Evolutionary conservation across 164 flowering plant genomes (phyloP).

Genomic region (Litsea cubeba): DNA sequence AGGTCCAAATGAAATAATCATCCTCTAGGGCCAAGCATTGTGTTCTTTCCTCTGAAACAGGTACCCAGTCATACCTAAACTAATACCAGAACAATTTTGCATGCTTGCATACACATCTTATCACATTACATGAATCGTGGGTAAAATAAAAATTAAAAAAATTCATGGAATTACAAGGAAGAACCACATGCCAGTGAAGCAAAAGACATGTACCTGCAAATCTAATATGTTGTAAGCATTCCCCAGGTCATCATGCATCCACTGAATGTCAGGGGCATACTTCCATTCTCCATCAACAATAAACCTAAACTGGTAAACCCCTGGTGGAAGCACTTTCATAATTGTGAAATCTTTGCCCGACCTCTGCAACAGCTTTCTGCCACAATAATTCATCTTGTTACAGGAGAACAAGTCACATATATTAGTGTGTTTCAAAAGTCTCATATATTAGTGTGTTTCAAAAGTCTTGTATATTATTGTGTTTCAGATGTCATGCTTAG

Average conservation of each 20-base stretch:
- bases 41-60: too few relatives aligned
- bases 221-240: slow-evolving; percentile 67
- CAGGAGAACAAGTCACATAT: background rate
- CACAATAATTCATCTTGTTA: background rate
- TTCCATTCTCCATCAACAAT: slow-evolving; percentile 81
- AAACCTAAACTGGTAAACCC: slow-evolving; percentile 80
- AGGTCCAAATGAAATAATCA: too few relatives aligned
- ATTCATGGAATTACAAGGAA: background rate
- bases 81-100: too few relatives aligned
- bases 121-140: too few relatives aligned
- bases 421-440: too few relatives aligned
- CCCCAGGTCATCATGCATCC: slow-evolving; percentile 62
- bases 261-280: slow-evolving; percentile 69
- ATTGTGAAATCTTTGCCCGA: slow-evolving; percentile 86
- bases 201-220: slow-evolving; percentile 47
- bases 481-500: background rate
- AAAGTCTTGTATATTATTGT: too few relatives aligned
- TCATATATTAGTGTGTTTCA: too few relatives aligned
- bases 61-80: too few relatives aligned
- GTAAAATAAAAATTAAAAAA: too few relatives aligned
- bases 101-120: too few relatives aligned
- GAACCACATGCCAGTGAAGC: background rate
- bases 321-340: slow-evolving; percentile 86
- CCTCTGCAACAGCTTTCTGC: slow-evolving; percentile 65
- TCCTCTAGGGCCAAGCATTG: too few relatives aligned